Base-by-base conservation (phyloP, 2,329 filamentous ascomycete species). In the Scedosporium boydii region DNA sequence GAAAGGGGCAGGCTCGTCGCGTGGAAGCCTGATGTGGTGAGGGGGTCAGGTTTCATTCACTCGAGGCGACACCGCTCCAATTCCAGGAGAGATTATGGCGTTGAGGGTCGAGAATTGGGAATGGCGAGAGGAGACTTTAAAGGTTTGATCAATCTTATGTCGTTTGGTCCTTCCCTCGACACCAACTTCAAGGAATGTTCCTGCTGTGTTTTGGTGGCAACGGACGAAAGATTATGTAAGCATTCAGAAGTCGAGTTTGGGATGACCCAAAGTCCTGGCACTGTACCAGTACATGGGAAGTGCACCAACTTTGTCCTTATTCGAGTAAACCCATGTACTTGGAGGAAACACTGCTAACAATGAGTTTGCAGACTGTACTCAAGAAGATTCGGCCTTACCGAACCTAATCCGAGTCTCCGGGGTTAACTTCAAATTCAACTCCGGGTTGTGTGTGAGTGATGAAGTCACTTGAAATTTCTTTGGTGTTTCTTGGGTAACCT, bases 11-110 rank as follows among this genome's bases (percentile, higher is more conserved):
- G n/a, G 60, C 27, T 18, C n/a, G 9, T 38, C 18, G 38, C 38
- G 61, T 26, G 67, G 68, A 6, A 68, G 66, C 29, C 66, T 64
- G n/a, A 68, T 60, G 26, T 63, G 62, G 51, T 53, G 63, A 53
- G 58, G 21, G 44, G 44, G 44, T 55, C 18, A 14, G 18, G 18
- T 55, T 16, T 18, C 6, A 12, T 55, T 23, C 18, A 23, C 3
- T 55, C 51, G 18, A 27, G 51, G 51, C 23, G 18, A 23, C 51
- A 27, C 51, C 12, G 51, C 23, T 23, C 18, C 21, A 55, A 55
- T 55, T 55, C 18, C n/a, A 60, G 23, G 12, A 29, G 6, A 27
- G 14, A 7, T 27, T 18, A 58, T 12, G 14, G 27, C 12, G 26
- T 18, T 21, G n/a, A 48, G 9, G 21, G 44, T n/a, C 44, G n/a